Conservation (phyloP, 2,329 filamentous ascomycete species). For the Aspergillus tanneri region DNA sequence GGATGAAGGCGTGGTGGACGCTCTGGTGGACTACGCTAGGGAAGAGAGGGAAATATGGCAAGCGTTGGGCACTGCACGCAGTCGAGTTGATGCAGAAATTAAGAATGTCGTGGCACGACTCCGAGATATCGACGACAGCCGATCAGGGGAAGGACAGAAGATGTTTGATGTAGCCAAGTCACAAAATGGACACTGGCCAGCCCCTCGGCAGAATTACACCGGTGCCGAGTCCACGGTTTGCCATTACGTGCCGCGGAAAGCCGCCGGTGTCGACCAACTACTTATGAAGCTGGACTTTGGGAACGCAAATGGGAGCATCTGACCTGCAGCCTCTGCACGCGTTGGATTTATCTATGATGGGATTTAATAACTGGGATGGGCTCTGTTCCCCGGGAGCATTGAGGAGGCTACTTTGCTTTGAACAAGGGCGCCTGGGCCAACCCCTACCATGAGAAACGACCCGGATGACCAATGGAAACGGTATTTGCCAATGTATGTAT, state of each 20-base stretch:
- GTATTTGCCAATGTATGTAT: no score
- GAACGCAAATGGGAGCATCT: conserved; percentile 25
- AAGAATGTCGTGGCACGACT: conserved; percentile 59
- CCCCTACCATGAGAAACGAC: no score
- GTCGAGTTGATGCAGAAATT: conserved; percentile 65
- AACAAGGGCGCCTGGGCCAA: no score
- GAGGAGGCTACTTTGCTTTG: no score
- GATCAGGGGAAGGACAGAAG: conserved; percentile 43
- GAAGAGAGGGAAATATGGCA: conserved; percentile 69
- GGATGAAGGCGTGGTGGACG: conserved; percentile 78
- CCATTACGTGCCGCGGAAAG: conserved; percentile 66
- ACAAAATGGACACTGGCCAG: conserved; percentile 27
- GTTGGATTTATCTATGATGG: neutral
- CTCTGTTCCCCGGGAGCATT: no score
- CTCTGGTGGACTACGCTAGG: conserved; percentile 66
- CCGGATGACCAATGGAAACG: no score
- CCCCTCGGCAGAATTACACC: conserved; percentile 28
- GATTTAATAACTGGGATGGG: no score
- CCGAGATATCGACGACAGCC: conserved; percentile 60
- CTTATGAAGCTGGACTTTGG: conserved; percentile 83
- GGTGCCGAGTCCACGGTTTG: conserved; percentile 16
- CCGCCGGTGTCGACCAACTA: conserved; percentile 78
- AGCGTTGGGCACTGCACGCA: conserved; percentile 64
- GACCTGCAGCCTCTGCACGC: neutral
- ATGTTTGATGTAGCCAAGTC: conserved; percentile 32